Conservation (phyloP, 139 green algal genomes). For the Pycnococcus provasolii region DNA sequence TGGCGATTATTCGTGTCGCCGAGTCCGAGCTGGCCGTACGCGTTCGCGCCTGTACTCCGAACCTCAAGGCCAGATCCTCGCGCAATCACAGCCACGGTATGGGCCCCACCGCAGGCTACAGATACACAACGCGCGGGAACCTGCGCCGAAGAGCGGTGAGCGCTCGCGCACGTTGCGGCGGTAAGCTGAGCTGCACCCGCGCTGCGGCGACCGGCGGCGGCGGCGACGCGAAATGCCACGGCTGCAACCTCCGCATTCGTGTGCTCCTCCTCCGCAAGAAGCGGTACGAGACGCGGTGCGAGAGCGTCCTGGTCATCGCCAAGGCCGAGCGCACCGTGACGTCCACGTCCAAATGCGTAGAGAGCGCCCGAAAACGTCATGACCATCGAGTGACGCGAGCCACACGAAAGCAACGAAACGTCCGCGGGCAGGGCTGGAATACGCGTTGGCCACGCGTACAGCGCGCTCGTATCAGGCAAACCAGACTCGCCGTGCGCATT, state of each 20-base stretch:
- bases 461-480: no score
- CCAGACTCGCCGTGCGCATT: conserved; percentile 4
- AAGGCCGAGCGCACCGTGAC: conserved; percentile 15
- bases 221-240: no score
- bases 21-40: conserved; percentile 63
- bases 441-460: no score
- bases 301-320: not conserved
- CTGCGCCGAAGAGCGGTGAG: no score
- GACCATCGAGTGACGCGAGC: conserved; percentile 11
- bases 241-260: no score
- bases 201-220: no score
- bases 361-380: conserved; percentile 12
- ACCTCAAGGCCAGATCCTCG: conserved; percentile 35
- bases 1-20: conserved; percentile 33
- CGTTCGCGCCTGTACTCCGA: conserved; percentile 45
- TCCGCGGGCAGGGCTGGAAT: no score
- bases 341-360: conserved; percentile 1
- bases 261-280: not conserved
- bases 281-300: not conserved
- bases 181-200: no score
- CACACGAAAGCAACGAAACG: no score
- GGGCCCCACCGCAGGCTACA: conserved; percentile 45
- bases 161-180: no score
- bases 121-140: conserved; percentile 23
- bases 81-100: conserved; percentile 63